Percentiles rank a stretch among this genome's conserved stretches.
phyloP scores from a whole-genome alignment of 768 basidiomycete genomes.

The Leccinellum rugosiceps region DNA sequence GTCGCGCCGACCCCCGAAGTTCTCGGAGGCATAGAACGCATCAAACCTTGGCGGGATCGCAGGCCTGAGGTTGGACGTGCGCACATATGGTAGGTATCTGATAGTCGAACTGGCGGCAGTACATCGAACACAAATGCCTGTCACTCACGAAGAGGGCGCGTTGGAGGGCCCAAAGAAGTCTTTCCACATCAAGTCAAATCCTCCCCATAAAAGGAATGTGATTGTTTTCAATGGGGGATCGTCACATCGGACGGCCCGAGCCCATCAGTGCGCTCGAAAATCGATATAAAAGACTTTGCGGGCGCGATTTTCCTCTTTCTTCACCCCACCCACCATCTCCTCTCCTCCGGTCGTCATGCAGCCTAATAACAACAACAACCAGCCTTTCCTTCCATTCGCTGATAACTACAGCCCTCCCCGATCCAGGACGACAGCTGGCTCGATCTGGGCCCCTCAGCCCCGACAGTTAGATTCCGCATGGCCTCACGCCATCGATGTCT shows the following conservation, averaged over 20 bases:
- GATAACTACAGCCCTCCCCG: slow-evolving; percentile 41
- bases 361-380: slow-evolving; percentile 11
- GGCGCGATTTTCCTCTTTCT: slow-evolving; percentile 37
- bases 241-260: slow-evolving; percentile 27
- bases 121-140: slow-evolving; percentile 25
- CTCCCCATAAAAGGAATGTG: slow-evolving; percentile 32
- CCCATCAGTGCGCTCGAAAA: slow-evolving; percentile 22
- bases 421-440: slow-evolving; percentile 44
- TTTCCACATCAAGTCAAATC: slow-evolving; percentile 29
- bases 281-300: slow-evolving; percentile 33
- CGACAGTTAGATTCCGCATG: slow-evolving; percentile 64
- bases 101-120: slow-evolving; percentile 21
- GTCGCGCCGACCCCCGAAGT: neutral
- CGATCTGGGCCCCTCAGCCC: slow-evolving; percentile 84
- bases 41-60: neutral
- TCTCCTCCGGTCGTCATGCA: slow-evolving; percentile 27
- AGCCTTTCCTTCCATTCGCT: slow-evolving; percentile 33
- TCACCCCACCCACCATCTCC: slow-evolving; percentile 38
- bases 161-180: slow-evolving; percentile 28
- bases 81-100: slow-evolving; percentile 14
- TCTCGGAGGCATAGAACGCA: neutral
- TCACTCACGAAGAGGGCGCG: slow-evolving; percentile 22
- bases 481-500: slow-evolving; percentile 64
- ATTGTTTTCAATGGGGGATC: slow-evolving; percentile 26
- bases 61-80: neutral